Conservation (phyloP, 495 filamentous ascomycete genomes). For the Acidomyces sp. region DNA sequence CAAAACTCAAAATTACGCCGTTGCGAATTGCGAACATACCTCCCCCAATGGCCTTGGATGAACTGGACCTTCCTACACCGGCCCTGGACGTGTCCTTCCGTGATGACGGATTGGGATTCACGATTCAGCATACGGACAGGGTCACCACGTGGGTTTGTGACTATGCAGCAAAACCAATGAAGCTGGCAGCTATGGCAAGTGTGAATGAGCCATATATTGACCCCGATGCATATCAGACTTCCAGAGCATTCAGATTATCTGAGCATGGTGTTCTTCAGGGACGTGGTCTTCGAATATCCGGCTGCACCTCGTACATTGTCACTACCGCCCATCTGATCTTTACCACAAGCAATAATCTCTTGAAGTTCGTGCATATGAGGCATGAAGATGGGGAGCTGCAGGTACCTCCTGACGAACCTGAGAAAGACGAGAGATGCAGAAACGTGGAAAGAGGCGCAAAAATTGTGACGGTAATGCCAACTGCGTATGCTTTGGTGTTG, state of each 20-base stretch:
- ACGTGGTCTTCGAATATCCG: slow-evolving; percentile 3
- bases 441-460: slow-evolving; percentile 81
- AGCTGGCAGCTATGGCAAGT: neutral
- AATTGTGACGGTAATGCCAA: slow-evolving; percentile 80
- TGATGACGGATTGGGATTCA: slow-evolving; percentile 51
- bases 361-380: slow-evolving; percentile 91
- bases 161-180: slow-evolving; percentile 8
- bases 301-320: slow-evolving; percentile 74
- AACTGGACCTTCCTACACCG: slow-evolving; percentile 49
- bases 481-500: slow-evolving; percentile 63
- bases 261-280: slow-evolving; percentile 53
- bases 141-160: slow-evolving; percentile 56
- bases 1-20: slow-evolving; percentile 73
- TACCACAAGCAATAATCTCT: slow-evolving; percentile 76
- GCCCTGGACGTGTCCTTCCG: slow-evolving; percentile 64
- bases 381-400: slow-evolving; percentile 52
- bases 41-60: slow-evolving; percentile 80
- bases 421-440: slow-evolving; percentile 81
- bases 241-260: neutral
- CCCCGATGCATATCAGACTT: neutral
- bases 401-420: slow-evolving; percentile 75
- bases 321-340: slow-evolving; percentile 77
- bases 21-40: slow-evolving; percentile 72
- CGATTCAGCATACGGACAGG: slow-evolving; percentile 49
- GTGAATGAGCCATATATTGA: neutral